Percentiles rank a stretch among this genome's conserved stretches.
These are phyloP conservation scores for Allium sativum DNA, from an alignment of 106 monocot genomes.

Conservation along the genomic window DNA sequence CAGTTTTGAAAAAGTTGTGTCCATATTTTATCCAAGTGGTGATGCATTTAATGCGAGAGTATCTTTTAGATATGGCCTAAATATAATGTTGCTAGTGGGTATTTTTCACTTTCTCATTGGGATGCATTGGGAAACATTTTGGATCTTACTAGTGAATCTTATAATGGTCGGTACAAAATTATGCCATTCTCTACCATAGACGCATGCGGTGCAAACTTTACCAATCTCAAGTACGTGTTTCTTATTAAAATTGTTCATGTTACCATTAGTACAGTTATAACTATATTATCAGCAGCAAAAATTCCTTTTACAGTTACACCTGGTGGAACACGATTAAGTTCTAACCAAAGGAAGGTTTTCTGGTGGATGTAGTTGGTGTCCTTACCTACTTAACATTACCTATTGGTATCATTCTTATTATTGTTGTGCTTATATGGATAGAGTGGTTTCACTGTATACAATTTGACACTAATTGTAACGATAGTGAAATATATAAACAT, in stretches of 20 bases:
- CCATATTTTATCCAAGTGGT: too few relatives aligned
- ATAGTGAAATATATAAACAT: constrained; percentile 77
- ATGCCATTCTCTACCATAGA: constrained; percentile 67
- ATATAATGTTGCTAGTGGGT: constrained; percentile 95
- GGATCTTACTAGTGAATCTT: constrained; percentile 84
- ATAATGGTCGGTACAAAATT: constrained; percentile 65
- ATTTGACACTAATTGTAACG: constrained; percentile 97
- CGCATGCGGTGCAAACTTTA: constrained; percentile 55
- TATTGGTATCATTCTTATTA: constrained; percentile 74
- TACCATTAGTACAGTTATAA: constrained; percentile 51
- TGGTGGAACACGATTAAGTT: constrained; percentile 6
- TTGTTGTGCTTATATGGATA: constrained; percentile 66
- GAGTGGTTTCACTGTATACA: constrained; percentile 82
- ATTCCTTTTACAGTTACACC: constrained; percentile 22
- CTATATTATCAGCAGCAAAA: constrained; percentile 53
- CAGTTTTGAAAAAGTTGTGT: too few relatives aligned
- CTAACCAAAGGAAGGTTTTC: constrained; percentile 50
- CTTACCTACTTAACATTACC: constrained; percentile 47
- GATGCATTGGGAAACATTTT: constrained; percentile 84
- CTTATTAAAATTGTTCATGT: constrained; percentile 70
- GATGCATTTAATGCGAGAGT: too few relatives aligned
- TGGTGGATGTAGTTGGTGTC: constrained; percentile 73
- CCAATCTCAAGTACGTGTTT: constrained; percentile 92
- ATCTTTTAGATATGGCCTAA: too few relatives aligned
- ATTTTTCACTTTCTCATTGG: constrained; percentile 88